Conservation (phyloP, 225 moss, liverwort and hornwort species). For the Asterella californica region DNA sequence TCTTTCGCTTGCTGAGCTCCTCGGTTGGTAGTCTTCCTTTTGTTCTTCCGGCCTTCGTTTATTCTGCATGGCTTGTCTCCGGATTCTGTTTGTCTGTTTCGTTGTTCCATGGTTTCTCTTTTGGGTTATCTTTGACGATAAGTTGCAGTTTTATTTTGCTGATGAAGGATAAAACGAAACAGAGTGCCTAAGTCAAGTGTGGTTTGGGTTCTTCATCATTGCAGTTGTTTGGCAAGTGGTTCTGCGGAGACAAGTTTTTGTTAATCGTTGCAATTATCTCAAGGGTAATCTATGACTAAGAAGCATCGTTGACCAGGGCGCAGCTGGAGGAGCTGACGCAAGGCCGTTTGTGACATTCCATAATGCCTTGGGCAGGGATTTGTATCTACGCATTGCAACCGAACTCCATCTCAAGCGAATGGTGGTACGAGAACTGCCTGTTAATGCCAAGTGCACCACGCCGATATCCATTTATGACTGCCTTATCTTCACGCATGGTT, state of each 20-base stretch:
- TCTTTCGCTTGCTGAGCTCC: no score
- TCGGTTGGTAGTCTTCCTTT: no score
- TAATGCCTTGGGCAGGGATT: conserved; percentile 79
- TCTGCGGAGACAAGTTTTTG: no score
- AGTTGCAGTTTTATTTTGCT: not conserved
- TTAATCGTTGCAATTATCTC: not conserved
- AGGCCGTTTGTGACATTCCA: conserved; percentile 97
- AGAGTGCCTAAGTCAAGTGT: no score
- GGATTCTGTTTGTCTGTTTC: not conserved
- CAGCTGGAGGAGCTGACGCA: conserved; percentile 99
- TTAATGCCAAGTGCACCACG: conserved; percentile 1
- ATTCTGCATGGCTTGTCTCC: no score
- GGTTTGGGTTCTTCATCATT: no score
- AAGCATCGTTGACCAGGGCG: conserved; percentile 55
- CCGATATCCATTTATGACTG: not conserved
- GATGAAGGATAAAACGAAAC: no score
- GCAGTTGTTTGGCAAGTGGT: no score
- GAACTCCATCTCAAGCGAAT: conserved; percentile 99
- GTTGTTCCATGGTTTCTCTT: not conserved
- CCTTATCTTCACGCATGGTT: not conserved
- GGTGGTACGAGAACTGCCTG: conserved; percentile 65
- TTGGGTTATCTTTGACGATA: not conserved
- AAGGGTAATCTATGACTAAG: not conserved
- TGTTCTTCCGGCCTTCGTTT: no score
- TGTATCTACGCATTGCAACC: conserved; percentile 94